Conservation (phyloP, 2,329 filamentous ascomycete genomes). For the Graphilbum sp. region DNA sequence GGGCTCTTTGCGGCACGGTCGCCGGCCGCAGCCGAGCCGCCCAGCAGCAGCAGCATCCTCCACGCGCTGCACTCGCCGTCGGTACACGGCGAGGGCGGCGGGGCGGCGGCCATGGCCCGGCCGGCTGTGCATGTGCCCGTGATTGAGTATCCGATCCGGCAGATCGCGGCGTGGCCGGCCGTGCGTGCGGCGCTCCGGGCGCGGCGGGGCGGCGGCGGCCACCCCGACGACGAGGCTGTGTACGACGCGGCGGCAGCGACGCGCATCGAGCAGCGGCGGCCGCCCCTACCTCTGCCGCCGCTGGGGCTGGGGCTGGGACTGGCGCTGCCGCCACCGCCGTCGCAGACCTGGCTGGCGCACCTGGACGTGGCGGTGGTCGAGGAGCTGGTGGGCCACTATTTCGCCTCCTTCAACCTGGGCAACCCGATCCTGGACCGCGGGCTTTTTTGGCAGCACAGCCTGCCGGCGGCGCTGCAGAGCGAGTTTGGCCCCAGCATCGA, state of each 20-base stretch:
- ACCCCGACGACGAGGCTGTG: no score
- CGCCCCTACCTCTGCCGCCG: conserved; percentile 26
- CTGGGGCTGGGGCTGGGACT: no score
- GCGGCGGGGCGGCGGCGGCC: no score
- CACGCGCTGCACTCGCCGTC: not conserved
- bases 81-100: no score
- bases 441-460: conserved; percentile 31
- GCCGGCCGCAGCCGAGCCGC: not conserved
- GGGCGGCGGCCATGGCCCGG: no score
- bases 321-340: conserved; percentile 17
- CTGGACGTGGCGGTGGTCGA: conserved; percentile 31
- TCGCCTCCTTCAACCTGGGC: conserved; percentile 35
- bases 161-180: conserved; percentile 9
- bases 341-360: conserved; percentile 24
- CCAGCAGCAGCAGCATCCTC: conserved; percentile 10
- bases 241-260: conserved; percentile 16
- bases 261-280: conserved; percentile 28
- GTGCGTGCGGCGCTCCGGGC: conserved; percentile 4
- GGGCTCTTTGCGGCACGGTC: conserved; percentile 1
- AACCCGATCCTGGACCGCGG: conserved; percentile 35
- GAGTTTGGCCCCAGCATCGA: conserved; percentile 34
- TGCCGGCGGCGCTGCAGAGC: conserved; percentile 29
- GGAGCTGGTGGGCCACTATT: conserved; percentile 34
- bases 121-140: conserved; percentile 6
- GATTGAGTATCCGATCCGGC: conserved; percentile 10